phyloP scores from a whole-genome alignment of 2,329 filamentous ascomycete genomes.

The Ophiostoma triangulosporum region DNA sequence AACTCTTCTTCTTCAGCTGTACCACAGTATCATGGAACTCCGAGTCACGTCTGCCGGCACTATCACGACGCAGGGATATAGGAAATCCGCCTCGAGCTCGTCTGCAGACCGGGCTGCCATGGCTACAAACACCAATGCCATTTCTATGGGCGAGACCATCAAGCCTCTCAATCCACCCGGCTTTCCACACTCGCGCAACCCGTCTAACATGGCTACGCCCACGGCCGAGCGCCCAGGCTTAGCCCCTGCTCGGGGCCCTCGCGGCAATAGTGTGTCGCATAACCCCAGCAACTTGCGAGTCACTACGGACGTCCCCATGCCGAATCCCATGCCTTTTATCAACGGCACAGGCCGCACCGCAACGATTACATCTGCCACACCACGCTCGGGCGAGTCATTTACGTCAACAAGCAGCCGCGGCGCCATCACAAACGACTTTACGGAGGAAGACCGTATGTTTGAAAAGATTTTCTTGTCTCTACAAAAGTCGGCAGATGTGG shows the following conservation, averaged over 20 bases:
- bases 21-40: conserved; percentile 55
- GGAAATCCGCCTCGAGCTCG: conserved; percentile 2
- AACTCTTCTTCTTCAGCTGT: conserved; percentile 48
- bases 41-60: conserved; percentile 32
- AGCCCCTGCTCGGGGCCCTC: conserved; percentile 24
- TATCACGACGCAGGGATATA: conserved; percentile 20
- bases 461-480: conserved; percentile 71
- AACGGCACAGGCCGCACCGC: conserved; percentile 38
- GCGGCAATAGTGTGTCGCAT: conserved; percentile 26
- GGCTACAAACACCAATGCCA: background rate
- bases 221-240: conserved; percentile 33
- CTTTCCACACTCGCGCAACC: conserved; percentile 22
- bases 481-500: conserved; percentile 58
- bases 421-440: conserved; percentile 42
- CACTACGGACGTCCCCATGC: conserved; percentile 37
- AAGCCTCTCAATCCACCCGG: conserved; percentile 26
- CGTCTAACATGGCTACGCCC: conserved; percentile 27
- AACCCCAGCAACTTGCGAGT: conserved; percentile 42
- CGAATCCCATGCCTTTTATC: conserved; percentile 26
- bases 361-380: conserved; percentile 48
- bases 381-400: conserved; percentile 73
- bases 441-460: conserved; percentile 68
- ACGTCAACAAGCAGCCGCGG: conserved; percentile 41
- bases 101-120: background rate
- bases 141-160: conserved; percentile 27